A percentile compares a stretch with the other conserved stretches of the same genome.
Conservation (phyloP, 495 filamentous ascomycete species). For the Hypoxylon perforatum region DNA sequence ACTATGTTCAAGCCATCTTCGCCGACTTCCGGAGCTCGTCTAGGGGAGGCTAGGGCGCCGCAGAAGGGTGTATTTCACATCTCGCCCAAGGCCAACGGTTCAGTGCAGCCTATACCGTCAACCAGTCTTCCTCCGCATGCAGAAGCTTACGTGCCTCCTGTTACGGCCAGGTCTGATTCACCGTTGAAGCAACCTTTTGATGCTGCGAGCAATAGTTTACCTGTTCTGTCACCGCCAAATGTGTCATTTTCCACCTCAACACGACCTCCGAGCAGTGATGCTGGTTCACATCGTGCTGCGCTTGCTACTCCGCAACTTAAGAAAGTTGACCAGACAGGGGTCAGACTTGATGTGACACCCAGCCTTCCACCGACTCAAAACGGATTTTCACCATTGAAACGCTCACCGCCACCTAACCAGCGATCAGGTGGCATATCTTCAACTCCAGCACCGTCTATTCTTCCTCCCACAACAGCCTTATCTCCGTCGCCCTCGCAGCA, state of each 20-base stretch:
- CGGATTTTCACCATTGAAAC: constrained; percentile 82
- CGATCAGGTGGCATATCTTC: constrained; percentile 36
- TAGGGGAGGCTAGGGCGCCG: constrained; percentile 34
- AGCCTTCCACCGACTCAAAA: constrained; percentile 66
- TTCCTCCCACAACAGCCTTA: constrained; percentile 63
- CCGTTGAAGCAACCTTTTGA: constrained; percentile 43
- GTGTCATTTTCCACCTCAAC: constrained; percentile 24
- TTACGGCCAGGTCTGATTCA: constrained; percentile 34
- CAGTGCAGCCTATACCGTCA: constrained; percentile 41
- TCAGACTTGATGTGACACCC: constrained; percentile 42
- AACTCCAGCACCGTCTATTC: constrained; percentile 51
- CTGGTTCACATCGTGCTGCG: constrained; percentile 15
- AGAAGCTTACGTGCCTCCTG: constrained; percentile 28
- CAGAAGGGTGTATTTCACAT: constrained; percentile 46
- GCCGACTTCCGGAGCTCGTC: constrained; percentile 24
- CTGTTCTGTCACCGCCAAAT: constrained; percentile 34
- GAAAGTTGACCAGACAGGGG: constrained; percentile 26
- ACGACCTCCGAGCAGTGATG: constrained; percentile 32
- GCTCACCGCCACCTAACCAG: constrained; percentile 60
- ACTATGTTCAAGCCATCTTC: constrained; percentile 50
- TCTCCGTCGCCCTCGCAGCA: constrained; percentile 63
- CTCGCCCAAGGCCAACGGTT: constrained; percentile 38
- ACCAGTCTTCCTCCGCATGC: constrained; percentile 38
- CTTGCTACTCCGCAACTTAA: constrained; percentile 46
- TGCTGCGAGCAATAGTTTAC: constrained; percentile 32